Conservation (phyloP, 225 moss, liverwort and hornwort species). For the Polytrichum formosum region DNA sequence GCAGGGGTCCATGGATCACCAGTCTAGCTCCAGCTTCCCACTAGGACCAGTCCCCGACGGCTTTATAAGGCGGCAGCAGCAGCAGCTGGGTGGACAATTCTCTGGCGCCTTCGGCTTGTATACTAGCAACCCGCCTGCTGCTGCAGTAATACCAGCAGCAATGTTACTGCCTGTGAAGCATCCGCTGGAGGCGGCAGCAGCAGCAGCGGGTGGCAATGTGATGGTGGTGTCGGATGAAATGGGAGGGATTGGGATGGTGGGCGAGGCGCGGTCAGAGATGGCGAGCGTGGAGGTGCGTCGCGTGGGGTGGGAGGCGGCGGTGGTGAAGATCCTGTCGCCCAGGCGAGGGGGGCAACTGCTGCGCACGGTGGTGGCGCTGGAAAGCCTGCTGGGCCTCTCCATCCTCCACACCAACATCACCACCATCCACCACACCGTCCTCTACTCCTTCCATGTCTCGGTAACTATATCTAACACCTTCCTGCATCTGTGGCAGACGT, state of each 20-base stretch:
- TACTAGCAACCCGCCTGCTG: not conserved
- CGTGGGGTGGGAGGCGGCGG: constrained; percentile 28
- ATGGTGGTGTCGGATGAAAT: not conserved
- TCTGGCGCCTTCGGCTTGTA: no score
- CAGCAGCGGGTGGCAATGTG: not conserved
- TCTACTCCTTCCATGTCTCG: constrained; percentile 49
- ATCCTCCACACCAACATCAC: constrained; percentile 63
- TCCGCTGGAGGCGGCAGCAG: not conserved
- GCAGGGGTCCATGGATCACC: not conserved
- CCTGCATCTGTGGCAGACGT: not conserved
- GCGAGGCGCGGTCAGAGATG: constrained; percentile 44
- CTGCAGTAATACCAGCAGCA: not conserved
- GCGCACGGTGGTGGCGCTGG: constrained; percentile 47
- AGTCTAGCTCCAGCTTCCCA: not conserved
- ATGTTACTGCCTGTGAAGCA: not conserved
- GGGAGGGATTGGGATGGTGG: constrained; percentile 22
- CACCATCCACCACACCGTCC: constrained; percentile 48
- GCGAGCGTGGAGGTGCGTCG: constrained; percentile 61
- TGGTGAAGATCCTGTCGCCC: constrained; percentile 46
- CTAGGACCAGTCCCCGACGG: no score
- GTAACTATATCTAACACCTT: not conserved
- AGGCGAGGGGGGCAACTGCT: constrained; percentile 40
- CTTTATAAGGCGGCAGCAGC: not conserved
- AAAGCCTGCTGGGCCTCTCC: constrained; percentile 51
- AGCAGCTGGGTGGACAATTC: not conserved